A percentile compares a stretch with the other conserved stretches of the same genome.
phyloP scores from a whole-genome alignment of 805 yeast species.

The Zygoascus bituminiphila region DNA sequence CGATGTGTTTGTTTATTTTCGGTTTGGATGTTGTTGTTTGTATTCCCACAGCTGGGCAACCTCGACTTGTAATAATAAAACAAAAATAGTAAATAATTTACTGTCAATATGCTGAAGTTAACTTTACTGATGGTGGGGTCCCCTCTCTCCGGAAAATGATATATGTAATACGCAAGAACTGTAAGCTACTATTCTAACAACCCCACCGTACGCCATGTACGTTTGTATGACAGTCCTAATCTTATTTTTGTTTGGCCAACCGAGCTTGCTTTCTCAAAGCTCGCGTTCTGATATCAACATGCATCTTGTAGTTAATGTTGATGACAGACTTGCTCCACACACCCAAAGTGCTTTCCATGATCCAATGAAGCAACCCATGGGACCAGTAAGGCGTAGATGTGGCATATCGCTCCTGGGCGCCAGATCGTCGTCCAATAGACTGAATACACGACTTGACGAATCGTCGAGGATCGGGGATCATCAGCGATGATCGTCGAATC shows the following conservation, averaged over 20 bases:
- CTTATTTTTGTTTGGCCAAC: conserved; percentile 11
- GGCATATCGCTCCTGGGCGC: conserved; percentile 85
- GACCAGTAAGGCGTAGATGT: conserved; percentile 89
- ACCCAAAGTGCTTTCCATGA: conserved; percentile 69
- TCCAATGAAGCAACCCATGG: conserved; percentile 86
- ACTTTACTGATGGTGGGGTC: too few species aligned
- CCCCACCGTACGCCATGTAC: too few species aligned
- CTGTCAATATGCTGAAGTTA: too few species aligned
- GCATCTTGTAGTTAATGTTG: conserved; percentile 63
- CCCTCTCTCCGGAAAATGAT: too few species aligned
- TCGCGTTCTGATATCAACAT: conserved; percentile 66
- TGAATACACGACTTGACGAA: conserved; percentile 70
- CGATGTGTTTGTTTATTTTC: not conserved
- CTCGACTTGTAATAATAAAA: too few species aligned
- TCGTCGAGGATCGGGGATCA: conserved; percentile 72
- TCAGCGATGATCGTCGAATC: conserved; percentile 61
- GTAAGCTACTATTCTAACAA: too few species aligned
- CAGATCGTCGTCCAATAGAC: conserved; percentile 73
- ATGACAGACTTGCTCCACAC: conserved; percentile 68
- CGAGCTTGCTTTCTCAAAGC: conserved; percentile 68
- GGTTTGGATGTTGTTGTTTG: not conserved
- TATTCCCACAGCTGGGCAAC: too few species aligned
- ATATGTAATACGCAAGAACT: too few species aligned
- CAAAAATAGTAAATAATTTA: too few species aligned
- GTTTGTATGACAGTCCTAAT: too few species aligned